phyloP scores from a whole-genome alignment of 768 basidiomycete species.

The Boletus vinaceobasis region DNA sequence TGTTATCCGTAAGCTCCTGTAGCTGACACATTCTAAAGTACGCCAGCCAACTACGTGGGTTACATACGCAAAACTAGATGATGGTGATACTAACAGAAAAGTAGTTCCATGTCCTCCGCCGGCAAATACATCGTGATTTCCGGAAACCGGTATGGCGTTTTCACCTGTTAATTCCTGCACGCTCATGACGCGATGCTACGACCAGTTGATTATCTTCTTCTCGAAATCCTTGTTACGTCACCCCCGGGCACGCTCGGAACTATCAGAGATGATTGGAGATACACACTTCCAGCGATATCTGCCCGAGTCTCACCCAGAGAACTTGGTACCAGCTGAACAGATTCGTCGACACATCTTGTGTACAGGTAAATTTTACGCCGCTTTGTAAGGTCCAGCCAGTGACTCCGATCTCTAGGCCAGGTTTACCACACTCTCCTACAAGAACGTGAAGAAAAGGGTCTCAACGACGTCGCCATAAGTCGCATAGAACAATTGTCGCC shows the following conservation, averaged over 20 bases:
- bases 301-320: constrained; percentile 74
- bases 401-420: constrained; percentile 55
- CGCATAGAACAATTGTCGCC: constrained; percentile 94
- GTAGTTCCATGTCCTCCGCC: constrained; percentile 93
- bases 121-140: constrained; percentile 97
- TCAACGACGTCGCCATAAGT: constrained; percentile 92
- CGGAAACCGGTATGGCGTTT: constrained; percentile 77
- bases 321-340: constrained; percentile 74
- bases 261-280: constrained; percentile 87
- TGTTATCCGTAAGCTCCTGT: not conserved
- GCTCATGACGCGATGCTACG: not conserved
- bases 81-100: constrained; percentile 12
- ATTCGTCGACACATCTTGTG: constrained; percentile 92
- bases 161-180: not conserved
- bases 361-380: constrained; percentile 45
- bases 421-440: constrained; percentile 88
- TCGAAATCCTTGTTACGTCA: constrained; percentile 95
- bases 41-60: constrained; percentile 87
- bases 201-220: constrained; percentile 89
- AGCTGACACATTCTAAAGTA: constrained; percentile 43
- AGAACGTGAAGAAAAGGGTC: constrained; percentile 86
- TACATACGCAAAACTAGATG: not conserved
- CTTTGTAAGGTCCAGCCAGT: not conserved
- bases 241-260: constrained; percentile 81
- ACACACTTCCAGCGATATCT: constrained; percentile 92